A percentile compares a stretch with the other conserved stretches of the same genome.
phyloP scores from a whole-genome alignment of 2,329 filamentous ascomycete genomes.

The Colletotrichum orbiculare region DNA sequence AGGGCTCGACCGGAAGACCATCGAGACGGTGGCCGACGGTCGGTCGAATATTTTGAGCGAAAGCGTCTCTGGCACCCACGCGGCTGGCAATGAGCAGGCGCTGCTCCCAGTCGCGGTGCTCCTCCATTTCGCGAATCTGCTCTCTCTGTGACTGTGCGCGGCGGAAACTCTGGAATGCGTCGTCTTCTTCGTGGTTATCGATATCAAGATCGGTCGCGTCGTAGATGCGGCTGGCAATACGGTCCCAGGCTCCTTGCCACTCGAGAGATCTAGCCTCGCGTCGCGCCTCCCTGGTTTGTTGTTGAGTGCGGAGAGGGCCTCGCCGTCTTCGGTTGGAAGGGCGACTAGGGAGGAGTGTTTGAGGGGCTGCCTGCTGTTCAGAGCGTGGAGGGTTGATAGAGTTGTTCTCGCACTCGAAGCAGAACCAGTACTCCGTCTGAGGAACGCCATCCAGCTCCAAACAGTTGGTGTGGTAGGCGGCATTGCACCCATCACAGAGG shows the following conservation, averaged over 20 bases:
- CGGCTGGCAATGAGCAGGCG: constrained; percentile 84
- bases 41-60: constrained; percentile 69
- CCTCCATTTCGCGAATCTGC: constrained; percentile 60
- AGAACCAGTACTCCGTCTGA: constrained; percentile 82
- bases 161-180: constrained; percentile 63
- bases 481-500: constrained; percentile 91
- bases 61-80: constrained; percentile 79
- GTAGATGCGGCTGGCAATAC: constrained; percentile 70
- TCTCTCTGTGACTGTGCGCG: constrained; percentile 64
- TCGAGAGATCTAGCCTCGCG: constrained; percentile 78
- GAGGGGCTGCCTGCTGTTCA: background rate
- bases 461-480: constrained; percentile 91
- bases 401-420: constrained; percentile 78
- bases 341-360: background rate
- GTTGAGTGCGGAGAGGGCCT: constrained; percentile 66
- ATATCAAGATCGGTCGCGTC: constrained; percentile 81
- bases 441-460: constrained; percentile 84
- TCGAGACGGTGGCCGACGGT: constrained; percentile 72
- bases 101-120: constrained; percentile 81
- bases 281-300: constrained; percentile 65
- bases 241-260: constrained; percentile 88
- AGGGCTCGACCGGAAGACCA: constrained; percentile 48
- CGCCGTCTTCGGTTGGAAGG: constrained; percentile 34
- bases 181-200: constrained; percentile 86
- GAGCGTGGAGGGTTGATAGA: no score